Base-by-base conservation (phyloP, 2,329 filamentous ascomycete genomes). In the Cercospora janseana region DNA sequence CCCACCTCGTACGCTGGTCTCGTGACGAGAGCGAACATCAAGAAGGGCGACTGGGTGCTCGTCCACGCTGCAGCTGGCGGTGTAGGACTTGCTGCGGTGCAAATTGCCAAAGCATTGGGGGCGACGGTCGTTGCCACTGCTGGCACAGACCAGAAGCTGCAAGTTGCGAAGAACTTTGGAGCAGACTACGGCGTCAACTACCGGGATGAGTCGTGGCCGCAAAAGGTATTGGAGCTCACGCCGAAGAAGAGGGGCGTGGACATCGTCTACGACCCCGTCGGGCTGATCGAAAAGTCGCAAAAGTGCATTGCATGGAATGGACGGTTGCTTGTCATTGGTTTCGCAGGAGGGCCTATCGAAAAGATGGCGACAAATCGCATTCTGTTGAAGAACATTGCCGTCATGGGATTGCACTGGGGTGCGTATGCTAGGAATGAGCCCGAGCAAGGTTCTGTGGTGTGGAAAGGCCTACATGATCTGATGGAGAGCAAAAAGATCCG, bases 281-380 rank as follows among this genome's bases (percentile, higher is more conserved):
- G 92, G 1, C 73, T 96, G 66, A 88, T 96, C 42, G 89, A 94
- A 59, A 79, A 83, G 66, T 89, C 85, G 60, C 87, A 91, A 60
- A 95, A 95, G 72, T 96, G 92, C 72, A 88, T 86, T 3, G 87
- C 89, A 3, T 97, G 90, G 91, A 95, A 95, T 69, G 92, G 88
- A 1, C 80, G 91, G 9, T 78, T 97, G 48, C 72, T 96, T 34
- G 82, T 97, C 4, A 85, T 97, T 59, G 92, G 92, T 0, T 97
- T 96, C 66, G 90, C 91, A 0, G 87, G 84, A 0, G 88, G 88
- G 0, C 77, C 76, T 43, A 95, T 96, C 60, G 92, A 97, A 72
- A 94, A 93, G 73, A 82, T 97, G 32, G 87, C 90, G 9, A 83
- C 94, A 75, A 97, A 97, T 70, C 85, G 92, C 69, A 88, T 96